Evolutionary conservation across 2,329 filamentous ascomycete species (phyloP).

Genomic region (Ophiostoma ulmi): DNA sequence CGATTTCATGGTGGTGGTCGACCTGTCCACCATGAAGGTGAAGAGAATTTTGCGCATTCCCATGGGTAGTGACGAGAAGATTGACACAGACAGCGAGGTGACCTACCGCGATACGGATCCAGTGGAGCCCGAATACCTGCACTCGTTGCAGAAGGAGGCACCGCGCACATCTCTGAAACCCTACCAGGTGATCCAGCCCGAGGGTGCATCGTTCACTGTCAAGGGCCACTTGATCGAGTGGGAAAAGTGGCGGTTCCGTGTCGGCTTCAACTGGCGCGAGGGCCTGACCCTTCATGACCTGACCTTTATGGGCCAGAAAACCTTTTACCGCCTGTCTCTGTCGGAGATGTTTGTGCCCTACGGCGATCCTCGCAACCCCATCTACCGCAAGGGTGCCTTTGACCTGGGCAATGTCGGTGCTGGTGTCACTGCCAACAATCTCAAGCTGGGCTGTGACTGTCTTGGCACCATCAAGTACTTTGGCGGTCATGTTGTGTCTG

Average conservation of each 20-base stretch:
- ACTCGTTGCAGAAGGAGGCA: conserved; percentile 4
- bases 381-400: conserved; percentile 65
- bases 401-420: conserved; percentile 66
- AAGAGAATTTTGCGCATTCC: conserved; percentile 43
- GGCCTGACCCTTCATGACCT: conserved; percentile 47
- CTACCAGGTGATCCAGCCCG: conserved; percentile 22
- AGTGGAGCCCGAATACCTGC: conserved; percentile 30
- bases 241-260: conserved; percentile 65
- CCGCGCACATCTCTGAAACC: conserved; percentile 7
- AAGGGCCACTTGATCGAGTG: conserved; percentile 49
- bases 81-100: conserved; percentile 24
- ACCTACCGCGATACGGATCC: conserved; percentile 35
- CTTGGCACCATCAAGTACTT: conserved; percentile 61
- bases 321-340: conserved; percentile 55
- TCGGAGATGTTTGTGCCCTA: conserved; percentile 65
- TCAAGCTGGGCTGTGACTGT: conserved; percentile 64
- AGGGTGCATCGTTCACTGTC: conserved; percentile 43
- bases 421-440: conserved; percentile 62
- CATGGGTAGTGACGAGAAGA: conserved; percentile 47
- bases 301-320: conserved; percentile 13
- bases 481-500: conserved; percentile 53
- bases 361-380: conserved; percentile 59
- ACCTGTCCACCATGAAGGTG: conserved; percentile 44
- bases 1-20: conserved; percentile 53
- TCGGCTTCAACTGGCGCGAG: conserved; percentile 66